Percentiles rank a stretch among this genome's conserved stretches.
Evolutionary conservation across 306 rosid species (phyloP).

Genomic region (Urtica urens): DNA sequence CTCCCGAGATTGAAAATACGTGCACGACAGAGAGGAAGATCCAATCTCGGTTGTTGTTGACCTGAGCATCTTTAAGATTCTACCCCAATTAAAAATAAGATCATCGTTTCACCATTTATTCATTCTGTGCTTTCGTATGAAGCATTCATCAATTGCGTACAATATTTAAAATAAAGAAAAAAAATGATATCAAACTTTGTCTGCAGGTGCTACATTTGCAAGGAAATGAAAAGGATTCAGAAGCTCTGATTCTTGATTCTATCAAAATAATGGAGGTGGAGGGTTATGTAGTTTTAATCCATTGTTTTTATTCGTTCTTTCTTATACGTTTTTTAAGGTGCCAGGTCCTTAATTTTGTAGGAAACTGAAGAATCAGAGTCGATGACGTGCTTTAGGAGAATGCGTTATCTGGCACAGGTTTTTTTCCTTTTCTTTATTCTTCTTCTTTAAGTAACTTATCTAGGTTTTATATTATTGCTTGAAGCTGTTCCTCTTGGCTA

Average conservation of each 20-base stretch:
- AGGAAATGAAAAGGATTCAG: conserved; percentile 71
- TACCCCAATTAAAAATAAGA: no score
- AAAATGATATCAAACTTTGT: conserved; percentile 12
- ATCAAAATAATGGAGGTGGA: conserved; percentile 69
- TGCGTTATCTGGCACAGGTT: conserved; percentile 77
- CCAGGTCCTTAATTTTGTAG: conserved; percentile 30
- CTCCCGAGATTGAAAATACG: no score
- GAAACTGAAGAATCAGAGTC: conserved; percentile 66
- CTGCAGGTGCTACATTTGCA: conserved; percentile 66
- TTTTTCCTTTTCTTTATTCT: conserved; percentile 5
- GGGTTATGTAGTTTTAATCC: conserved; percentile 15
- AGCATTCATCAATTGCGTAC: no score
- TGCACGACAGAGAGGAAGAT: no score
- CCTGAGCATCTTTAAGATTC: no score
- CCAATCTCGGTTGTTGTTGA: no score
- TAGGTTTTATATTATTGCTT: background rate
- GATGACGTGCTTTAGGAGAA: conserved; percentile 45
- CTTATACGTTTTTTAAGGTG: conserved; percentile 5
- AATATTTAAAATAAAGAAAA: no score
- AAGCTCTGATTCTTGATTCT: conserved; percentile 59
- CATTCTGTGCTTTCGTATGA: no score
- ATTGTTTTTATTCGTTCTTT: background rate
- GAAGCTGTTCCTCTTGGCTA: background rate
- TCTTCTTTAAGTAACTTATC: background rate
- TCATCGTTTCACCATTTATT: no score